phyloP scores from a whole-genome alignment of 768 basidiomycete genomes.

The Leccinum olivaceopallidum region DNA sequence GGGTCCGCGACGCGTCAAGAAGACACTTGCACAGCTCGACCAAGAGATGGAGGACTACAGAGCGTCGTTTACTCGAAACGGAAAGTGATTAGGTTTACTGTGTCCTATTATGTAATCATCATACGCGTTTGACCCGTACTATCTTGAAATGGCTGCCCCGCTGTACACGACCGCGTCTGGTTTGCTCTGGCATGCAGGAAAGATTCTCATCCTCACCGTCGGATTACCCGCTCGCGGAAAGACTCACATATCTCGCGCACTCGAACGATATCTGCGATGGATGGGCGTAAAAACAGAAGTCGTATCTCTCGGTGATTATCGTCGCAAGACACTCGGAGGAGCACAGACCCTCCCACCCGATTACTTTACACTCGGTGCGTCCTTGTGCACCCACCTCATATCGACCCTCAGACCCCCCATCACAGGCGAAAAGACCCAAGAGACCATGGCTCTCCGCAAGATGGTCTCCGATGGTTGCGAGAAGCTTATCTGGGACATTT shows the following conservation, averaged over 20 bases:
- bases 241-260: conserved; percentile 93
- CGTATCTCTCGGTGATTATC: conserved; percentile 93
- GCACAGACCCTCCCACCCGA: conserved; percentile 87
- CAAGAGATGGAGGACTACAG: conserved; percentile 82
- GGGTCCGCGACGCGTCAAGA: conserved; percentile 73
- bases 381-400: not conserved
- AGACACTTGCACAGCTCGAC: conserved; percentile 65
- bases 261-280: conserved; percentile 98
- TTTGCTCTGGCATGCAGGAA: conserved; percentile 88
- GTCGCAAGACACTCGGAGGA: conserved; percentile 85
- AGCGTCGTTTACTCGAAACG: conserved; percentile 33
- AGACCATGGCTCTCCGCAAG: conserved; percentile 76
- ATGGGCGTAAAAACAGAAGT: conserved; percentile 96
- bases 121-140: not conserved
- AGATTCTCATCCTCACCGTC: conserved; percentile 91
- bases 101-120: conserved; percentile 22
- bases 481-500: conserved; percentile 86
- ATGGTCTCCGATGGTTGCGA: conserved; percentile 84
- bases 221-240: conserved; percentile 94
- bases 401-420: conserved; percentile 4
- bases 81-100: conserved; percentile 12
- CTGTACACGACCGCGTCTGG: conserved; percentile 91
- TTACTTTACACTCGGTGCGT: conserved; percentile 83
- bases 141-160: conserved; percentile 73
- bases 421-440: conserved; percentile 73